A percentile compares a stretch with the other conserved stretches of the same genome.
Evolutionary conservation across 2,329 filamentous ascomycete genomes (phyloP).

Genomic region (Colletotrichum gigasporum): DNA sequence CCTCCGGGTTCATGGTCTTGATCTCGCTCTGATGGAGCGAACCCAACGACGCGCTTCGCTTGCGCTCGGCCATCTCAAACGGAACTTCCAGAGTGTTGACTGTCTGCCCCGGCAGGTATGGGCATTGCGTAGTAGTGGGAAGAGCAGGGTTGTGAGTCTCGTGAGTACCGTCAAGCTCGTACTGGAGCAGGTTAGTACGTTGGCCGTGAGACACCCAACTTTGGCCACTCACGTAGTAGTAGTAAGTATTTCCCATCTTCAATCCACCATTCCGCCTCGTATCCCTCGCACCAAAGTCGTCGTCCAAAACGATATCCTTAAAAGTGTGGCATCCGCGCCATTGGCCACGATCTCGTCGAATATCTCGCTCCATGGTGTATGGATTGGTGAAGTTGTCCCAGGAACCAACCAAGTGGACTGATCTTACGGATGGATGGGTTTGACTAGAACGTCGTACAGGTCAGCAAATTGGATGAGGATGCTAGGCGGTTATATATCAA

Average conservation of each 20-base stretch:
- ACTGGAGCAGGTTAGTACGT: conserved; percentile 59
- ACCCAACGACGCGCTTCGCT: conserved; percentile 72
- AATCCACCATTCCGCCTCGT: conserved; percentile 78
- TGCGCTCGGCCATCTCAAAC: conserved; percentile 67
- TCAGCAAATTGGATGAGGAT: conserved; percentile 35
- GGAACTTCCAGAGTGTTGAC: conserved; percentile 89
- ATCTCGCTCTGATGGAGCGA: conserved; percentile 67
- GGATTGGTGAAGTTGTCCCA: conserved; percentile 92
- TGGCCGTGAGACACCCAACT: not conserved
- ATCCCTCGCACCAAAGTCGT: conserved; percentile 60
- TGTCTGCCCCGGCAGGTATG: conserved; percentile 86
- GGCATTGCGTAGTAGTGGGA: conserved; percentile 81
- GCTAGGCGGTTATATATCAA: conserved; percentile 12
- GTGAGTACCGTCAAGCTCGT: conserved; percentile 80
- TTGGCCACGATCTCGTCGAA: conserved; percentile 75
- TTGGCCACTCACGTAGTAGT: conserved; percentile 82
- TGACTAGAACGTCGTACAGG: conserved; percentile 53
- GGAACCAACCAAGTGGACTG: conserved; percentile 85
- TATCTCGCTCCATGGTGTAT: conserved; percentile 85
- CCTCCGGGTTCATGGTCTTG: conserved; percentile 80
- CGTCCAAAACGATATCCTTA: conserved; percentile 85
- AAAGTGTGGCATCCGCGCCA: conserved; percentile 93
- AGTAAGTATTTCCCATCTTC: conserved; percentile 93
- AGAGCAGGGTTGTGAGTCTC: conserved; percentile 80
- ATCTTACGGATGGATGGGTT: conserved; percentile 68